A percentile compares a stretch with the other conserved stretches of the same genome.
Evolutionary conservation across 345 rosid species (phyloP).

Genomic region (Camelina neglecta): DNA sequence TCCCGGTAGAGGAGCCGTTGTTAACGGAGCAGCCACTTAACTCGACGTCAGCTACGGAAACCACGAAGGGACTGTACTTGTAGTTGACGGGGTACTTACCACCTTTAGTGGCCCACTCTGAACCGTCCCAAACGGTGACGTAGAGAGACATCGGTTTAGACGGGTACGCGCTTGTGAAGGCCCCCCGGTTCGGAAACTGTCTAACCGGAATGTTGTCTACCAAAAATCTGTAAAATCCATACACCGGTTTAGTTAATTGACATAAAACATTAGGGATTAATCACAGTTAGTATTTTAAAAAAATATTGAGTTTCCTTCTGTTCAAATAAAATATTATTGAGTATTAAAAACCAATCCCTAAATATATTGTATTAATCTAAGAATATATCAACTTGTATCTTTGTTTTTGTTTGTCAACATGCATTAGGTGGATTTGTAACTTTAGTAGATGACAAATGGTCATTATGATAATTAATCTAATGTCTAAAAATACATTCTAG

Average conservation of each 20-base stretch:
- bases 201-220: slow-evolving; percentile 85
- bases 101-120: slow-evolving; percentile 95
- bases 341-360: not conserved
- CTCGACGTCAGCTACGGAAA: slow-evolving; percentile 60
- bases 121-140: slow-evolving; percentile 91
- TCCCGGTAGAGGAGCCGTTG: slow-evolving; percentile 29
- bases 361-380: slow-evolving; percentile 10
- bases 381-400: not conserved
- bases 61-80: slow-evolving; percentile 74
- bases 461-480: not conserved
- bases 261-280: not conserved
- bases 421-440: not conserved
- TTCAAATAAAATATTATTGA: not conserved
- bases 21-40: slow-evolving; percentile 61
- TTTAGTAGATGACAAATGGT: slow-evolving; percentile 7
- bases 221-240: slow-evolving; percentile 59
- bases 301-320: not conserved
- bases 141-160: slow-evolving; percentile 83
- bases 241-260: slow-evolving; percentile 11
- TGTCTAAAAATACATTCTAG: slow-evolving; percentile 6
- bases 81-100: slow-evolving; percentile 93
- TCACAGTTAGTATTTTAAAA: not conserved
- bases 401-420: not conserved
- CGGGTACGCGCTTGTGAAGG: slow-evolving; percentile 60
- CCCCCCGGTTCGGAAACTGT: slow-evolving; percentile 59